Base-by-base conservation (phyloP, 371 early-diverging fungal species). In the Blakeslea trispora region DNA sequence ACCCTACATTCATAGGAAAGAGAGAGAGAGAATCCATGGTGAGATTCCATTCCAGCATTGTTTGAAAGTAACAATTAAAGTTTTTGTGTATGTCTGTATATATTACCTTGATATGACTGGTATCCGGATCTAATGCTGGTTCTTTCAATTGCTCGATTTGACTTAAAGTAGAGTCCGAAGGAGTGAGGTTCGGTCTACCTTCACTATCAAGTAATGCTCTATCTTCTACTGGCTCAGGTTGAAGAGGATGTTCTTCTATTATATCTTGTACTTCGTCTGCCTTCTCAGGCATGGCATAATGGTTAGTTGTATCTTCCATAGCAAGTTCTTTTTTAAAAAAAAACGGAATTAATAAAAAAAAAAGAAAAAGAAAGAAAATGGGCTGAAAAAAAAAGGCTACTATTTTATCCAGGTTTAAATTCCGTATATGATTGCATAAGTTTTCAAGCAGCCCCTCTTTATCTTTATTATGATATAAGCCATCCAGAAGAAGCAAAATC, bases 61-160 rank as follows among this genome's bases (percentile, higher is more conserved):
- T n/a, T n/a, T n/a, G n/a, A n/a, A n/a, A n/a, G n/a, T n/a, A n/a
- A n/a, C n/a, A n/a, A n/a, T n/a, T n/a, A n/a, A n/a, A n/a, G n/a
- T n/a, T 28, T 32, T 6, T 54, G 11, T 45, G 23, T 35, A 45
- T 45, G 45, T 7, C 5, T 35, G 10, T 11, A 15, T 55, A 24
- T 8, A n/a, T 43, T 64, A 74, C 74, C 71, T 74, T 74, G 59
- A 61, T 52, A 61, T 74, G 74, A 9, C 64, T 56, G 37, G 68
- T 64, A 24, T 74, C 68, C 28, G 59, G 11, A 50, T 59, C 57
- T 13, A 47, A 14, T 28, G 7, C 7, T 28, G 3, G 28, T 7
- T 28, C 28, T 28, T 28, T 28, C 7, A 7, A 7, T 28, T 28
- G 28, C 22, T 55, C 49, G 17, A 7, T 13, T 15, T 35, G 15